phyloP scores from a whole-genome alignment of 2,329 filamentous ascomycete species.

The Xylariaceae sp. region DNA sequence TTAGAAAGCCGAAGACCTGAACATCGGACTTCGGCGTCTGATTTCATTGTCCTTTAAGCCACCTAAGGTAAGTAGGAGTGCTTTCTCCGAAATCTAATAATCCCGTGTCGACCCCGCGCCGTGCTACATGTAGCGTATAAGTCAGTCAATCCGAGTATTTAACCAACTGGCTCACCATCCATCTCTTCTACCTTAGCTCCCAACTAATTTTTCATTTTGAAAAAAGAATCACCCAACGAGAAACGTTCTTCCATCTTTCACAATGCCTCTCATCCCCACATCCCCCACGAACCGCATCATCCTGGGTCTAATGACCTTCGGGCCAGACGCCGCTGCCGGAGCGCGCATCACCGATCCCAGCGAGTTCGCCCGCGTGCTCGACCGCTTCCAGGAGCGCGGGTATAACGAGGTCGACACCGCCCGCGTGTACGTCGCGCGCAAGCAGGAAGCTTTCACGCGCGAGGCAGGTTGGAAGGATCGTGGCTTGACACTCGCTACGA shows the following conservation, averaged over 20 bases:
- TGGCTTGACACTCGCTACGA: slow-evolving; percentile 74
- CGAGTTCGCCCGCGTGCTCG: slow-evolving; percentile 68
- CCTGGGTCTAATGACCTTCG: slow-evolving; percentile 84
- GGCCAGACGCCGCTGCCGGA: slow-evolving; percentile 56
- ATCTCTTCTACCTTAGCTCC: no score
- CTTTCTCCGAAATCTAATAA: no score
- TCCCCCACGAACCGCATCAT: slow-evolving; percentile 63
- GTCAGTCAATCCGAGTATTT: no score
- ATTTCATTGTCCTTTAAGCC: no score
- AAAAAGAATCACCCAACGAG: no score
- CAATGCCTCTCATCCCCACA: slow-evolving; percentile 45
- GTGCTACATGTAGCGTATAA: no score
- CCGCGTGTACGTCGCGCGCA: slow-evolving; percentile 64
- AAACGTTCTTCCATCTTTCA: slow-evolving; percentile 13
- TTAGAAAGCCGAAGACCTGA: no score
- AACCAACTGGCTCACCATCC: no score
- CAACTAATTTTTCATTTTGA: no score
- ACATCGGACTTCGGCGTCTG: no score
- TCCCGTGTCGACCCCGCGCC: no score
- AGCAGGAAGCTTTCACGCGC: slow-evolving; percentile 75
- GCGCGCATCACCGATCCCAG: slow-evolving; percentile 66
- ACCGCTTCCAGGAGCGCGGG: slow-evolving; percentile 71
- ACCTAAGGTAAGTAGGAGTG: no score
- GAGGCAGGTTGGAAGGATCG: slow-evolving; percentile 75
- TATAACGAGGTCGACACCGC: slow-evolving; percentile 87